These are phyloP conservation scores for Incumbomyces delicatus DNA, from an alignment of 2,329 filamentous ascomycete genomes.

Conservation along the genomic window DNA sequence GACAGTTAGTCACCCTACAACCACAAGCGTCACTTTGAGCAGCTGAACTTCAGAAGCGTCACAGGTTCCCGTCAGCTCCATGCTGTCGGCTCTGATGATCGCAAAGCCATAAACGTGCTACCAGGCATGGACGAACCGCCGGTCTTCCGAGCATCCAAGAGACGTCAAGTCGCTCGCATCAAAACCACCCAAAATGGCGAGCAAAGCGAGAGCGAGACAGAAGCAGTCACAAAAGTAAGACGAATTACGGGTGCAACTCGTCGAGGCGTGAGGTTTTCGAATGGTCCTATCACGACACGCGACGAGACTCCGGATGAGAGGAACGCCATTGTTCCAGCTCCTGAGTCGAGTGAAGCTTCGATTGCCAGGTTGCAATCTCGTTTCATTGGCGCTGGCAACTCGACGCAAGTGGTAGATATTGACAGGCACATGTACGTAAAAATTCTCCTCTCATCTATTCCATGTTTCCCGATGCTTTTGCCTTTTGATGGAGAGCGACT, in stretches of 20 bases:
- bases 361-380: constrained; percentile 27
- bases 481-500: too few relatives aligned
- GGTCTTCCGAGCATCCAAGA: constrained; percentile 17
- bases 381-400: constrained; percentile 45
- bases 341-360: constrained; percentile 20
- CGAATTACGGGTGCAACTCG: constrained; percentile 10
- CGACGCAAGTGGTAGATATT: constrained; percentile 48
- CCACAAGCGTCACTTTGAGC: too few relatives aligned
- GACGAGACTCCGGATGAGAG: neutral
- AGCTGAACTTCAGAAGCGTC: too few relatives aligned
- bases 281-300: neutral
- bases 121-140: constrained; percentile 16
- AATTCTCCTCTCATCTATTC: constrained; percentile 6
- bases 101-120: neutral
- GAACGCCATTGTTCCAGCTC: constrained; percentile 7
- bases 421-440: constrained; percentile 55
- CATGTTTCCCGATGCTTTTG: too few relatives aligned
- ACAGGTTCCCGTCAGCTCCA: too few relatives aligned
- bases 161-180: constrained; percentile 12
- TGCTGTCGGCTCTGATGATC: too few relatives aligned
- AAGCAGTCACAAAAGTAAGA: constrained; percentile 9
- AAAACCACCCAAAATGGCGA: neutral
- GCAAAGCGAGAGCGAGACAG: constrained; percentile 8
- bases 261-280: constrained; percentile 16
- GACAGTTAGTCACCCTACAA: too few relatives aligned